Conservation (phyloP, 1,284 basidiomycete genomes). For the Ustilago lituana region DNA sequence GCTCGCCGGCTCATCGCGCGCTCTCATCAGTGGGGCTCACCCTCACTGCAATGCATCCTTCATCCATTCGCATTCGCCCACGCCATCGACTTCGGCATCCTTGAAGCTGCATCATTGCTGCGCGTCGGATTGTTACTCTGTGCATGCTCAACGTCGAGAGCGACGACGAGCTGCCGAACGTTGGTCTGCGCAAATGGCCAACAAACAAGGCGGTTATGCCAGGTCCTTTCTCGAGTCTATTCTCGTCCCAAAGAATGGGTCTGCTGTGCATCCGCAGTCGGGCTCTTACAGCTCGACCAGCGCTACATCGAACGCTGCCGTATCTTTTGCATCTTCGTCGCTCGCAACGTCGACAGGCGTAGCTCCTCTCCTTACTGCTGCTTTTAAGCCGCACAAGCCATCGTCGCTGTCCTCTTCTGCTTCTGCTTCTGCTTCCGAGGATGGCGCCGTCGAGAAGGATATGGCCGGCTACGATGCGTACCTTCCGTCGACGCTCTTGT, state of each 20-base stretch:
- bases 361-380: constrained; percentile 33
- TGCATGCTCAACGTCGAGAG: constrained; percentile 12
- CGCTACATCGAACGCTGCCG: constrained; percentile 11
- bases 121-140: background rate
- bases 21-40: constrained; percentile 6
- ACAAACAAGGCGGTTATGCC: constrained; percentile 32
- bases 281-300: constrained; percentile 22
- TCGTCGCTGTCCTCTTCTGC: constrained; percentile 51
- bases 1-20: background rate
- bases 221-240: constrained; percentile 42
- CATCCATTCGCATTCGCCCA: constrained; percentile 22
- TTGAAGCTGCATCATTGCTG: constrained; percentile 9
- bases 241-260: constrained; percentile 20
- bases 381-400: constrained; percentile 47
- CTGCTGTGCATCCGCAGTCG: constrained; percentile 8
- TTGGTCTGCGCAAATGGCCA: constrained; percentile 9
- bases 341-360: constrained; percentile 13
- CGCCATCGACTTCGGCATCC: constrained; percentile 49
- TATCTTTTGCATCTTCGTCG: constrained; percentile 17
- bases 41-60: constrained; percentile 39
- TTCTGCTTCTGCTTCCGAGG: constrained; percentile 51
- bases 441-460: constrained; percentile 29
- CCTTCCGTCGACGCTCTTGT: constrained; percentile 21
- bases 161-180: constrained; percentile 1
- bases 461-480: constrained; percentile 19